These are phyloP conservation scores for Simplicillium sp. DNA, from an alignment of 2,329 filamentous ascomycete genomes.

Conservation along the genomic window DNA sequence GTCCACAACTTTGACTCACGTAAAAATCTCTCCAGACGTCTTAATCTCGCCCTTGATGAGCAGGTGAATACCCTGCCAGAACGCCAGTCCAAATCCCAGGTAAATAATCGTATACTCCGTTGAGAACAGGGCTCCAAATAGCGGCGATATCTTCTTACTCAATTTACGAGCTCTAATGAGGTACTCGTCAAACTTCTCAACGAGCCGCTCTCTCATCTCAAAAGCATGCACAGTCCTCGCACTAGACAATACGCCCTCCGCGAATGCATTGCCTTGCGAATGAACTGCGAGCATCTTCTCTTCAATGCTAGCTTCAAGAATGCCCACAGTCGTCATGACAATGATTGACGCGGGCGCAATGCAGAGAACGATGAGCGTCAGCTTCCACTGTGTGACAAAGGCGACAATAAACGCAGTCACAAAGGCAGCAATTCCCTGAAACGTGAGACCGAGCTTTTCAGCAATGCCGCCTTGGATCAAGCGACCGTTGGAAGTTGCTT, in stretches of 20 bases:
- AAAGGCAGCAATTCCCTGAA: constrained; percentile 28
- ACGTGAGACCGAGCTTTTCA: constrained; percentile 28
- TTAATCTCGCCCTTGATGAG: constrained; percentile 24
- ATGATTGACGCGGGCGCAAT: constrained; percentile 19
- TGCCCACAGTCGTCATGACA: constrained; percentile 18
- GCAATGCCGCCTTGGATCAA: constrained; percentile 29
- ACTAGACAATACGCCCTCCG: constrained; percentile 26
- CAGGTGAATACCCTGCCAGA: constrained; percentile 34
- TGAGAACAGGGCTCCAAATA: constrained; percentile 28
- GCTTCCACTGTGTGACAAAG: constrained; percentile 31
- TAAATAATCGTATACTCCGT: constrained; percentile 30
- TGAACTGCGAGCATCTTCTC: constrained; percentile 23
- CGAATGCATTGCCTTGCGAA: constrained; percentile 22
- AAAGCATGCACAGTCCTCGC: constrained; percentile 33
- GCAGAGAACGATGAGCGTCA: constrained; percentile 27
- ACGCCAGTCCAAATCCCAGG: constrained; percentile 30
- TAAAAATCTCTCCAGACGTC: constrained; percentile 28
- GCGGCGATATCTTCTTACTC: constrained; percentile 26
- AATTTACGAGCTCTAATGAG: constrained; percentile 23
- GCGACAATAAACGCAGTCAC: constrained; percentile 27
- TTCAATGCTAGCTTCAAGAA: constrained; percentile 19
- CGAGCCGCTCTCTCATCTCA: constrained; percentile 25
- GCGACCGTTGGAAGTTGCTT: constrained; percentile 34
- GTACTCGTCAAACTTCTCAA: constrained; percentile 27
- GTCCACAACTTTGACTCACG: constrained; percentile 13